Evolutionary conservation across 2,329 filamentous ascomycete genomes (phyloP), one percentile per base, ranked within the genome.

Genomic region (Bipolaris bicolor): DNA sequence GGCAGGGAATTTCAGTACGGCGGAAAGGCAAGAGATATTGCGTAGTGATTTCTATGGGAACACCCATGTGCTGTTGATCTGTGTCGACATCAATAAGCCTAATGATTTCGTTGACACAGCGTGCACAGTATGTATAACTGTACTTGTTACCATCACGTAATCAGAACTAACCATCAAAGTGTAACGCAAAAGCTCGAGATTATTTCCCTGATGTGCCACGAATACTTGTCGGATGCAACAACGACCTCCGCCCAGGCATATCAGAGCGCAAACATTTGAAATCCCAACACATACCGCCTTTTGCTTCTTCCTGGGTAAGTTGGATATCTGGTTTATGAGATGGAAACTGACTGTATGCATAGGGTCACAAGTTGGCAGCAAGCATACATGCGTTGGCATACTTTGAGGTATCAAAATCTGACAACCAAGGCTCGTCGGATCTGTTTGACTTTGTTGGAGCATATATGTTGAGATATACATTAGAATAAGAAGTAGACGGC

Each of bases 161-260:
- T 41, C 10, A n/a, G 7, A 13, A 24, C 29, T 51, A 20, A 51
- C 24, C 2, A 39, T 41, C 5, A 2, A 29, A 65, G 60, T 66
- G 62, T 58, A 63, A 46, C 11, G 24, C 37, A 7, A 58, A 65
- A 52, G 60, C 60, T 7, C 48, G 60, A n/a, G 13, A 40, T 11
- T 55, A 55, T 24, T 43, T 64, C 4, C 39, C 46, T 1, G 46
- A 59, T 13, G 48, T 66, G 3, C 58, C 60, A 3, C 63, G 57
- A 18, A 50, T 66, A 36, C 62, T 66, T 6, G 60, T 64, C 11
- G 62, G 64, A 18, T 63, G 63, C 48, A 65, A 62, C 33, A 64
- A 57, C 6, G 56, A 64, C 20, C 49, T 58, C 5, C 58, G 48
- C 3, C 41, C 45, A 16, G 49, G 49, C n/a, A 34, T 11, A 18